Percentiles rank a stretch among this genome's conserved stretches.
Conservation (phyloP, 495 filamentous ascomycete species). For the Penicillium diatomitis region DNA sequence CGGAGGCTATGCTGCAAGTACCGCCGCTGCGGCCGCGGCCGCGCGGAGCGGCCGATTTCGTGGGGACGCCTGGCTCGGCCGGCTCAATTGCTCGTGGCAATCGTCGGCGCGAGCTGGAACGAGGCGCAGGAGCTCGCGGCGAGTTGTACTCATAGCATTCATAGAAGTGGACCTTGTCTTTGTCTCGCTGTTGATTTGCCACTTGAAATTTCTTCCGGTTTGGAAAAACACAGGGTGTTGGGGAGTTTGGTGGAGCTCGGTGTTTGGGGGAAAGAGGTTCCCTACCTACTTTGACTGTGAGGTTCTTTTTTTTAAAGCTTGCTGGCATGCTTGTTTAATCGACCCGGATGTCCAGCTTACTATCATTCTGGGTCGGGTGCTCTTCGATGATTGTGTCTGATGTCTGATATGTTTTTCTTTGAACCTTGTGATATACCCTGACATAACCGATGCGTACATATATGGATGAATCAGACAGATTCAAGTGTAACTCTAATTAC, state of each 20-base stretch:
- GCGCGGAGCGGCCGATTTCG: not conserved
- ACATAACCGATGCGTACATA: not conserved
- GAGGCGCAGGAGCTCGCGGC: constrained; percentile 29
- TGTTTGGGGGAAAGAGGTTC: not conserved
- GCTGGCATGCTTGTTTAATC: too few relatives aligned
- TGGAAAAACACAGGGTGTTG: too few relatives aligned
- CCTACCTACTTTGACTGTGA: too few relatives aligned
- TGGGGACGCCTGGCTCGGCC: constrained; percentile 11
- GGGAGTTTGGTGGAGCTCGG: too few relatives aligned
- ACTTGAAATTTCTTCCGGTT: too few relatives aligned
- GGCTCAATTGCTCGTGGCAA: constrained; percentile 16
- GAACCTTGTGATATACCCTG: constrained; percentile 11
- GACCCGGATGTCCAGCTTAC: too few relatives aligned
- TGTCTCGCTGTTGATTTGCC: not conserved
- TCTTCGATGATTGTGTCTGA: not conserved
- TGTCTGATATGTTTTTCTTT: not conserved
- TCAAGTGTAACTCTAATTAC: too few relatives aligned
- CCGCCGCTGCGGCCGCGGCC: not conserved
- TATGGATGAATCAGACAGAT: too few relatives aligned
- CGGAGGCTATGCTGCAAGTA: constrained; percentile 11
- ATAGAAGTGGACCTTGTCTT: not conserved
- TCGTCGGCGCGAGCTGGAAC: constrained; percentile 35
- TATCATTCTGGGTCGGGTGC: too few relatives aligned
- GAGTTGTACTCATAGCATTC: constrained; percentile 29
- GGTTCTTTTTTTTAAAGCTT: too few relatives aligned